A percentile compares a stretch with the other conserved stretches of the same genome.
Conservation (phyloP, 2,329 filamentous ascomycete genomes). For the Trichoderma oligosporum region DNA sequence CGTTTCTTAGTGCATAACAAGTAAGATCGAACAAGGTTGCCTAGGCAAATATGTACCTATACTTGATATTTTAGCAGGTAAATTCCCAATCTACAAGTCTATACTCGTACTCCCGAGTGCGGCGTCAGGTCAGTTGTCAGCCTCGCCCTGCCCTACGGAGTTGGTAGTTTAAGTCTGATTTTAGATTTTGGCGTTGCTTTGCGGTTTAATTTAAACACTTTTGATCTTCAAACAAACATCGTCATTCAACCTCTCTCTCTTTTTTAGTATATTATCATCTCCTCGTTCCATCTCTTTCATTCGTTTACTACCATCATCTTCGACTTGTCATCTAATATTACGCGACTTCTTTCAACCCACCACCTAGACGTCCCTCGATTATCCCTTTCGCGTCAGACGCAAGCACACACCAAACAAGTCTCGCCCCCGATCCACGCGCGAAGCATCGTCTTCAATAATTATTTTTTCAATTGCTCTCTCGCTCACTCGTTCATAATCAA, state of each 20-base stretch:
- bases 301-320: no score
- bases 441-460: not conserved
- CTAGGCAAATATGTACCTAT: no score
- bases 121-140: constrained; percentile 18
- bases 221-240: not conserved
- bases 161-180: not conserved
- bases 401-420: not conserved
- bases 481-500: not conserved
- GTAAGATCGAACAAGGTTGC: no score
- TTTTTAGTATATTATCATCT: no score
- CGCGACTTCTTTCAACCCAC: not conserved
- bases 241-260: no score
- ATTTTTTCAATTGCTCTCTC: not conserved
- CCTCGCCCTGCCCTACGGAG: constrained; percentile 11
- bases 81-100: no score
- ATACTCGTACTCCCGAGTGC: constrained; percentile 17
- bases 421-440: not conserved
- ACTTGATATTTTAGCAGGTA: no score
- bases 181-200: not conserved
- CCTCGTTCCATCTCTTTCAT: no score
- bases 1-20: no score
- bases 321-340: no score
- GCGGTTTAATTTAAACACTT: not conserved
- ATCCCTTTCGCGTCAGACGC: not conserved
- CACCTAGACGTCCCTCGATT: not conserved